Conservation (phyloP, 2,329 filamentous ascomycete species). For the Catunica adiposa region DNA sequence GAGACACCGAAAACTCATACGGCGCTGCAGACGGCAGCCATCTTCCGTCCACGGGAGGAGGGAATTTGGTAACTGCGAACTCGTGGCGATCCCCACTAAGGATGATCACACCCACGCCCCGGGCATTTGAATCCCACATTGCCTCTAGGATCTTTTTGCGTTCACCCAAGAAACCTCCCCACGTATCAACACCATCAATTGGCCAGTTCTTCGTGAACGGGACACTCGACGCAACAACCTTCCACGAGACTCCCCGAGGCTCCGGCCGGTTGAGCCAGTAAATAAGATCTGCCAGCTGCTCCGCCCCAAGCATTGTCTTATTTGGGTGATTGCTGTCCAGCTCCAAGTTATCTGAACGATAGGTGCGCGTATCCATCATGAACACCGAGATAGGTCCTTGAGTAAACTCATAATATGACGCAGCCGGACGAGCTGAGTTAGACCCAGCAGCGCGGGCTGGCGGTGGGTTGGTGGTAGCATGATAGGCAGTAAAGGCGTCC, state of each 20-base stretch:
- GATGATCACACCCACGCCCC: conserved; percentile 62
- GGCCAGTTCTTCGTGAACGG: conserved; percentile 98
- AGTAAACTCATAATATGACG: conserved; percentile 77
- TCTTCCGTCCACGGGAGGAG: conserved; percentile 39
- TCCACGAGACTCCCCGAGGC: conserved; percentile 71
- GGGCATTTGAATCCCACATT: conserved; percentile 74
- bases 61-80: conserved; percentile 76
- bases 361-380: conserved; percentile 79
- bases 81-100: conserved; percentile 92
- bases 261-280: conserved; percentile 58
- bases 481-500: conserved; percentile 77
- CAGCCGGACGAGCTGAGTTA: conserved; percentile 28
- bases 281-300: conserved; percentile 66
- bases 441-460: conserved; percentile 34
- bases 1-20: conserved; percentile 83
- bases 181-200: conserved; percentile 75
- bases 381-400: conserved; percentile 91
- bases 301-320: conserved; percentile 75
- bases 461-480: conserved; percentile 71
- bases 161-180: conserved; percentile 80
- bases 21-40: conserved; percentile 52
- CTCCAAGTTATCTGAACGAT: conserved; percentile 52
- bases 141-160: conserved; percentile 65
- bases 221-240: conserved; percentile 76
- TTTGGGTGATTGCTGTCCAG: conserved; percentile 38